Evolutionary conservation across 78 protist genomes (phyloP).

Genomic region (Capsaspora owczarzaki): DNA sequence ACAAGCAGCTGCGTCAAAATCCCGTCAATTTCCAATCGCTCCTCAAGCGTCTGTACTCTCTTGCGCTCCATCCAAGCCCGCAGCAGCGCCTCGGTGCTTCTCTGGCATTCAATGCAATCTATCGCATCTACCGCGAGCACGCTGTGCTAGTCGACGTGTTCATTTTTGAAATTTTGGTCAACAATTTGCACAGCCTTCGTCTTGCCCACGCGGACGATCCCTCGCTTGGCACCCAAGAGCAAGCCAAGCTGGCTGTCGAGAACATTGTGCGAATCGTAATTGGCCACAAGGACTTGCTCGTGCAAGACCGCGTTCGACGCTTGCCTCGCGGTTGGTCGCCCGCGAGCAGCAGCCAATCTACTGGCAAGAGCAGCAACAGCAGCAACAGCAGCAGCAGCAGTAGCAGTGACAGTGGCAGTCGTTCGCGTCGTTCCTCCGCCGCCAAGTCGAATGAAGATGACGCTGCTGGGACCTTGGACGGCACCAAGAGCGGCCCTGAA

Average conservation of each 20-base stretch:
- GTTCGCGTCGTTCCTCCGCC: background rate
- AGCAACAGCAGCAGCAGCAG: background rate
- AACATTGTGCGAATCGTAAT: background rate
- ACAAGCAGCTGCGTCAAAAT: conserved; percentile 5
- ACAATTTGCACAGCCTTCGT: conserved; percentile 17
- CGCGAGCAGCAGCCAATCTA: background rate
- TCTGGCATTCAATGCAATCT: conserved; percentile 16
- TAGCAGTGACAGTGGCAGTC: background rate
- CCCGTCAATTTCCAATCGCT: conserved; percentile 14
- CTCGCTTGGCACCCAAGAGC: conserved; percentile 2
- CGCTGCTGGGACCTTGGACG: too few relatives aligned
- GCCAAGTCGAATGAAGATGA: background rate
- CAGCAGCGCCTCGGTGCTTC: conserved; percentile 57
- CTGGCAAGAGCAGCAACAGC: background rate
- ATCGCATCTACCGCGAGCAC: conserved; percentile 28
- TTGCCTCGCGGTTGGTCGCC: too few relatives aligned
- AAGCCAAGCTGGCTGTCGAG: background rate
- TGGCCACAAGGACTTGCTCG: background rate
- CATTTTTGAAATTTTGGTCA: conserved; percentile 30
- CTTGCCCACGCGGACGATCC: conserved; percentile 4
- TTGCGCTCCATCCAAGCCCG: conserved; percentile 50
- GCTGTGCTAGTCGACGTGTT: conserved; percentile 33
- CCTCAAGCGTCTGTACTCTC: conserved; percentile 35
- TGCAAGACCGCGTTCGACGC: too few relatives aligned
- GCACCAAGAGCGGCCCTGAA: too few relatives aligned